Percentiles rank a stretch among this genome's conserved stretches.
Conservation (phyloP, 768 basidiomycete species). For the Exsudoporus frostii region DNA sequence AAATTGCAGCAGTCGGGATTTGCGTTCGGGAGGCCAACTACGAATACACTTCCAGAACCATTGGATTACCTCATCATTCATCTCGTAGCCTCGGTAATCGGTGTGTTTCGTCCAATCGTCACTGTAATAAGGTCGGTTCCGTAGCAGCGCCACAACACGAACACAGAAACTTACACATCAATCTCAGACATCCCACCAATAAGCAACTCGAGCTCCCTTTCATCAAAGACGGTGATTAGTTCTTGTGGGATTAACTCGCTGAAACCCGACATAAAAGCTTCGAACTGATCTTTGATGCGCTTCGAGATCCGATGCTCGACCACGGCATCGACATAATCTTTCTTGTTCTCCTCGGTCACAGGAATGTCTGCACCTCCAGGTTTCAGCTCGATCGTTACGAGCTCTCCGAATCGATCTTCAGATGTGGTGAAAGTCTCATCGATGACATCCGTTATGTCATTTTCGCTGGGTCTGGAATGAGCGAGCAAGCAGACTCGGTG, state of each 20-base stretch:
- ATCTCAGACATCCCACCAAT: conserved; percentile 99
- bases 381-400: conserved; percentile 95
- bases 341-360: conserved; percentile 98
- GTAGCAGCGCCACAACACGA: background rate
- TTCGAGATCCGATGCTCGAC: conserved; percentile 97
- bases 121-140: conserved; percentile 34
- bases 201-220: conserved; percentile 92
- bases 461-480: conserved; percentile 59
- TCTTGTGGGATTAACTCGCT: conserved; percentile 99
- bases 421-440: conserved; percentile 97
- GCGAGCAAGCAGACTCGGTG: background rate
- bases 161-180: conserved; percentile 70
- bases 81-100: conserved; percentile 95
- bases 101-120: conserved; percentile 99
- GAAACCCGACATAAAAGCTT: conserved; percentile 99
- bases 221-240: conserved; percentile 96
- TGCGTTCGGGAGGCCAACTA: conserved; percentile 97
- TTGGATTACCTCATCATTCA: conserved; percentile 94
- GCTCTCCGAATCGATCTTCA: conserved; percentile 97
- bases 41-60: conserved; percentile 99
- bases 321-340: conserved; percentile 91
- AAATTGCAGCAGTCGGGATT: conserved; percentile 93
- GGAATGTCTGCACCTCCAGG: conserved; percentile 80
- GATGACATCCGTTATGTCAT: conserved; percentile 97
- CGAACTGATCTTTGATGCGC: conserved; percentile 98